These are phyloP conservation scores for Mucor circinelloides DNA, from an alignment of 371 early-diverging fungal species.

Conservation along the genomic window DNA sequence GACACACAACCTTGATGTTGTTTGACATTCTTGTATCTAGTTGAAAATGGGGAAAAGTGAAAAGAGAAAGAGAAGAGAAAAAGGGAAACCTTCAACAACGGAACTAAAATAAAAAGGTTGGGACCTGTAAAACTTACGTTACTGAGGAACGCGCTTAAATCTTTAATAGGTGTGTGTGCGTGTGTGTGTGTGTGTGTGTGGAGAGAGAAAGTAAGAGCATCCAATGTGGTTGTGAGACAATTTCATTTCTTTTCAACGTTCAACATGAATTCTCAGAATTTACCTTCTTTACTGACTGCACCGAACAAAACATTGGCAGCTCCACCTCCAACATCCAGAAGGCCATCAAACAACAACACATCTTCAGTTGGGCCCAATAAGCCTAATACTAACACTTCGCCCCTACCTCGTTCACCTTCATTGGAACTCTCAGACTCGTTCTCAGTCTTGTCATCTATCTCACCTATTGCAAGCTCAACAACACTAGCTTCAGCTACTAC, in stretches of 20 bases:
- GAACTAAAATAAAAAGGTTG: too few relatives aligned
- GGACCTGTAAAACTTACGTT: too few relatives aligned
- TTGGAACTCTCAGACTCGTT: conserved; percentile 37
- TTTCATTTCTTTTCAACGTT: not conserved
- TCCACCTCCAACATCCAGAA: conserved; percentile 22
- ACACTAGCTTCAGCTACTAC: not conserved
- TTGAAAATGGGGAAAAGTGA: not conserved
- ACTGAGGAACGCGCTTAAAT: not conserved
- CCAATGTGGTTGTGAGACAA: not conserved
- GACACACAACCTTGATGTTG: conserved; percentile 96
- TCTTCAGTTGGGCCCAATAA: not conserved
- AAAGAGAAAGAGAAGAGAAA: not conserved
- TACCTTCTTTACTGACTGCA: conserved; percentile 26
- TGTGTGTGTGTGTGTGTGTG: too few relatives aligned
- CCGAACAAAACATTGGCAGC: conserved; percentile 37
- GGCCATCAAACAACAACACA: conserved; percentile 25
- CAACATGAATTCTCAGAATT: not conserved
- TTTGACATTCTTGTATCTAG: conserved; percentile 48
- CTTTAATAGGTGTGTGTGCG: not conserved
- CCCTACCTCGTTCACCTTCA: conserved; percentile 31
- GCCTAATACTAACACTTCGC: conserved; percentile 1
- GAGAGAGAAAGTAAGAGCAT: not conserved
- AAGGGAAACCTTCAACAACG: not conserved
- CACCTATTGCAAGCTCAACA: not conserved
- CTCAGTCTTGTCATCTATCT: conserved; percentile 10